Conservation (phyloP, 2,329 filamentous ascomycete species). For the Aureobasidium pullulans region DNA sequence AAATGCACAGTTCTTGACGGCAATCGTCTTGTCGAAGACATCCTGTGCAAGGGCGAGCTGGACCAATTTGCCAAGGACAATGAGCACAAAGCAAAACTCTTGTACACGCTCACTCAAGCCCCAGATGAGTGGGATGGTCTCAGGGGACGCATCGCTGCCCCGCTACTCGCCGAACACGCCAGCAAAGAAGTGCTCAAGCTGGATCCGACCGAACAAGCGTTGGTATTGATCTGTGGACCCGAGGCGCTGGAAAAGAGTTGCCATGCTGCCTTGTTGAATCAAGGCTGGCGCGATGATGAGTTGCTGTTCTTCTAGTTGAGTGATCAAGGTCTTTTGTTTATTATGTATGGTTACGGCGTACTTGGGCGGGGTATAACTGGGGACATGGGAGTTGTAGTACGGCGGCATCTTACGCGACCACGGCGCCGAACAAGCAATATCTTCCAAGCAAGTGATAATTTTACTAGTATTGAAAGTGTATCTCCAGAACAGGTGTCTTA, state of each 20-base stretch:
- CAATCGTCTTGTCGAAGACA: conserved; percentile 70
- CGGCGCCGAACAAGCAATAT: neutral
- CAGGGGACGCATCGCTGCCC: conserved; percentile 58
- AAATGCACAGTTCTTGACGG: conserved; percentile 68
- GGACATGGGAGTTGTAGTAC: neutral
- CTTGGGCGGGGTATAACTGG: neutral
- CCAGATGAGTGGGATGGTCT: conserved; percentile 59
- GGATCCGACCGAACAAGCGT: conserved; percentile 35
- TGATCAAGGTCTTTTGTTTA: neutral
- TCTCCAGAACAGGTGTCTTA: conserved; percentile 18
- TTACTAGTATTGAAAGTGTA: neutral
- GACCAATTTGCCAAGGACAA: conserved; percentile 54
- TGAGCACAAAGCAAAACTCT: conserved; percentile 51
- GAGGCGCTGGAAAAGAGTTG: conserved; percentile 63
- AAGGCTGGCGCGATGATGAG: conserved; percentile 67
- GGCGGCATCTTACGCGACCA: neutral
- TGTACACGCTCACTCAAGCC: conserved; percentile 63
- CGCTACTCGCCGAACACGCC: conserved; percentile 54
- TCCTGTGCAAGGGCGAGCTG: conserved; percentile 69
- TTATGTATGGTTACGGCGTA: neutral
- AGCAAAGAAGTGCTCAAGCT: conserved; percentile 26
- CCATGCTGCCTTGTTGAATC: conserved; percentile 46
- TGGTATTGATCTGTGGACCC: conserved; percentile 77
- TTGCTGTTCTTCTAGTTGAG: conserved; percentile 61
- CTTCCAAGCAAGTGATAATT: neutral